phyloP scores from a whole-genome alignment of 495 filamentous ascomycete genomes.

The Talaromyces wortmannii region DNA sequence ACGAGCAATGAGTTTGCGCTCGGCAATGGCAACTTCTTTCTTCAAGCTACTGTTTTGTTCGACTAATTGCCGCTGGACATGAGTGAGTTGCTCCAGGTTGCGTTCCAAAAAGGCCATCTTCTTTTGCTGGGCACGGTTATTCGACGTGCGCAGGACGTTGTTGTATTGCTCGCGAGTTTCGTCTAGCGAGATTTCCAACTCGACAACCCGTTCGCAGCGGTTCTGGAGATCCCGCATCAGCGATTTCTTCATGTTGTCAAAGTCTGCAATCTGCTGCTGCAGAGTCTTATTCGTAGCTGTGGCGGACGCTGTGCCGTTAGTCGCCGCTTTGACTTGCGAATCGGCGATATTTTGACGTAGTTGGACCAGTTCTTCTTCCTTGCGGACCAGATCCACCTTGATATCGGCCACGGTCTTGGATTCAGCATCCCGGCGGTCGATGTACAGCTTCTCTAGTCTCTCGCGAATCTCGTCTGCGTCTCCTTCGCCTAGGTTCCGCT shows the following conservation, averaged over 20 bases:
- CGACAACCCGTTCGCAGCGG: constrained; percentile 93
- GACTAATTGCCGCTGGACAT: constrained; percentile 93
- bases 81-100: constrained; percentile 94
- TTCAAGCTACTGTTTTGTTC: constrained; percentile 95
- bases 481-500: constrained; percentile 68
- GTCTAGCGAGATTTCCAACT: constrained; percentile 93
- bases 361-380: constrained; percentile 69
- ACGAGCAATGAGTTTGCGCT: constrained; percentile 90
- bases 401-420: constrained; percentile 63
- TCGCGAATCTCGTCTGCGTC: constrained; percentile 80
- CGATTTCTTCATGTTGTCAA: constrained; percentile 99
- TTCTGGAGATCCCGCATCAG: constrained; percentile 98
- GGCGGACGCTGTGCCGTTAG: constrained; percentile 41
- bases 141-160: constrained; percentile 88
- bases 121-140: constrained; percentile 98
- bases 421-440: constrained; percentile 64
- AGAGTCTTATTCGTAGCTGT: constrained; percentile 81
- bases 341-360: constrained; percentile 71
- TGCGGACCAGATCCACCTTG: constrained; percentile 61
- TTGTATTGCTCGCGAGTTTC: constrained; percentile 98
- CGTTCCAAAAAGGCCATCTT: constrained; percentile 99
- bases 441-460: constrained; percentile 68
- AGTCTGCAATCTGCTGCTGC: constrained; percentile 95
- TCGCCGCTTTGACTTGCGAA: constrained; percentile 54
- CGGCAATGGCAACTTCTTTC: constrained; percentile 98